Percentiles rank a stretch among this genome's conserved stretches.
These are phyloP conservation scores for Lithospermum erythrorhizon DNA, from an alignment of 257 asterid genomes.

Conservation along the genomic window DNA sequence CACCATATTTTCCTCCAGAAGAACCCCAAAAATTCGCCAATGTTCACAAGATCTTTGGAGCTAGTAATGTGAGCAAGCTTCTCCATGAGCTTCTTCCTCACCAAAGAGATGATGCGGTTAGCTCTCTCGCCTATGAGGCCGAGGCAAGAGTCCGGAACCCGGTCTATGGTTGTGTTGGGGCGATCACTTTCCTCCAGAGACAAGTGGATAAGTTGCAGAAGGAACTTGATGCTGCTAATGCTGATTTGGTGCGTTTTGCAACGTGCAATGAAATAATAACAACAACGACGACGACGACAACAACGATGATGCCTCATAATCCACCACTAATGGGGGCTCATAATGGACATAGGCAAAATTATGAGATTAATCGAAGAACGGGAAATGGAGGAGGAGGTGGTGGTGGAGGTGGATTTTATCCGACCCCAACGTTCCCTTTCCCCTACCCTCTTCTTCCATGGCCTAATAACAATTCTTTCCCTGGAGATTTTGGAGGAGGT, in stretches of 20 bases:
- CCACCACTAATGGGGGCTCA: background rate
- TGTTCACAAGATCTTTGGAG: slow-evolving; percentile 25
- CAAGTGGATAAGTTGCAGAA: slow-evolving; percentile 19
- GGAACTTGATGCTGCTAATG: slow-evolving; percentile 19
- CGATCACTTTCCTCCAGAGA: slow-evolving; percentile 22
- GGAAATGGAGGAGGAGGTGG: background rate
- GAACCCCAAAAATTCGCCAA: slow-evolving; percentile 21
- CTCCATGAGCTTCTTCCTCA: slow-evolving; percentile 19
- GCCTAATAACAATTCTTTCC: background rate
- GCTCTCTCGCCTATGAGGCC: slow-evolving; percentile 20
- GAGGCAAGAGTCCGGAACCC: slow-evolving; percentile 21
- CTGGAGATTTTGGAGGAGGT: slow-evolving; percentile 5
- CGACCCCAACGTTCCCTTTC: background rate
- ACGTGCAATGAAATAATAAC: background rate
- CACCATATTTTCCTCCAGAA: slow-evolving; percentile 23
- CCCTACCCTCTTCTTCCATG: slow-evolving; percentile 3
- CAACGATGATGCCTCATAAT: background rate
- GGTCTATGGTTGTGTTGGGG: slow-evolving; percentile 24
- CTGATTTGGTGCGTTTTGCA: slow-evolving; percentile 18
- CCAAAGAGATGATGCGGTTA: slow-evolving; percentile 20
- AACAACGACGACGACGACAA: background rate
- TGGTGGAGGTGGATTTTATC: slow-evolving; percentile 1
- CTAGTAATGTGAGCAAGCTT: slow-evolving; percentile 21
- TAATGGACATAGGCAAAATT: background rate
- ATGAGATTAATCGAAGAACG: background rate